phyloP scores from a whole-genome alignment of 805 yeast genomes.

The Naumovozyma baii region DNA sequence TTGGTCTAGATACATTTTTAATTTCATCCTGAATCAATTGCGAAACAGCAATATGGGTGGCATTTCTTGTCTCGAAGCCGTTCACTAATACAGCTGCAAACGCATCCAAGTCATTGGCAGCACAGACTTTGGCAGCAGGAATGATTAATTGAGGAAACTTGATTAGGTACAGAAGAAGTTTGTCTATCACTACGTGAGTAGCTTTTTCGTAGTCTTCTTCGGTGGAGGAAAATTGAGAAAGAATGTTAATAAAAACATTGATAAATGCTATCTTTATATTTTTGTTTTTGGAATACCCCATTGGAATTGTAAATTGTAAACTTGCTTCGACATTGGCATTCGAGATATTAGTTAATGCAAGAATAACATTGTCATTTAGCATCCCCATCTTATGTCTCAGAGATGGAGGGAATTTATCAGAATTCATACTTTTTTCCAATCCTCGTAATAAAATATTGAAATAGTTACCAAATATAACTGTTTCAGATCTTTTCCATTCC shows the following conservation, averaged over 20 bases:
- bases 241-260: constrained; percentile 62
- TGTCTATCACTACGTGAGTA: constrained; percentile 14
- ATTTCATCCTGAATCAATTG: constrained; percentile 53
- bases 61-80: constrained; percentile 36
- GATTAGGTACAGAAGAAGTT: constrained; percentile 23
- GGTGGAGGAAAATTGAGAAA: constrained; percentile 25
- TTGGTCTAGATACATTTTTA: constrained; percentile 42
- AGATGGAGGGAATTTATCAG: constrained; percentile 26
- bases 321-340: constrained; percentile 69
- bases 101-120: constrained; percentile 56
- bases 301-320: constrained; percentile 58
- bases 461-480: constrained; percentile 58
- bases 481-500: constrained; percentile 43
- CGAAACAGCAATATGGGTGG: constrained; percentile 37
- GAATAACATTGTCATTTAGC: constrained; percentile 51
- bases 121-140: constrained; percentile 49
- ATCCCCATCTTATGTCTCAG: constrained; percentile 42
- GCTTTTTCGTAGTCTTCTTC: constrained; percentile 19
- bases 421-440: constrained; percentile 28
- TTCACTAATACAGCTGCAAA: constrained; percentile 54
- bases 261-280: constrained; percentile 61
- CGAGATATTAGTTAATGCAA: constrained; percentile 56
- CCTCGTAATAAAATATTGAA: constrained; percentile 48
- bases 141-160: constrained; percentile 36
- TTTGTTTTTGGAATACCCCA: constrained; percentile 59